Conservation (phyloP, 257 asterid species). For the Gentiana macrophylla region DNA sequence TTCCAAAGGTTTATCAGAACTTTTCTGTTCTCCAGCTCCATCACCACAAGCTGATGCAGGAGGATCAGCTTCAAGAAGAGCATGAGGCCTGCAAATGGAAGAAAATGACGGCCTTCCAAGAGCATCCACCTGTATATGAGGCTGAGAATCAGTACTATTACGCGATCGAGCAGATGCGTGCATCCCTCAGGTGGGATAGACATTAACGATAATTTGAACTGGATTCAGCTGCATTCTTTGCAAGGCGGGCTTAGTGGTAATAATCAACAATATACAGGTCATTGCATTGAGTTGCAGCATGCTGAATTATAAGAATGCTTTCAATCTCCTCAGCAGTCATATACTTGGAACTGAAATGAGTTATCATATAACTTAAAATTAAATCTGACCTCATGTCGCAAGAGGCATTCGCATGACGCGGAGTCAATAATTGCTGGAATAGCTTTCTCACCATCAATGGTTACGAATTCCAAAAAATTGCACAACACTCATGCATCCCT, state of each 20-base stretch:
- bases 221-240: slow-evolving; percentile 59
- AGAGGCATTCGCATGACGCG: too few relatives aligned
- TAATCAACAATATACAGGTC: slow-evolving; percentile 75
- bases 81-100: slow-evolving; percentile 66
- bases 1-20: slow-evolving; percentile 60
- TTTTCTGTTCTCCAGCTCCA: slow-evolving; percentile 39
- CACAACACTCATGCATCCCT: too few relatives aligned
- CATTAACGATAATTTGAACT: slow-evolving; percentile 49
- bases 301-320: slow-evolving; percentile 77
- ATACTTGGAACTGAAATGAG: slow-evolving; percentile 72
- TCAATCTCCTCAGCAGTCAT: slow-evolving; percentile 87
- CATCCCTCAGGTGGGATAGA: slow-evolving; percentile 55
- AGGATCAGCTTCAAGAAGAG: slow-evolving; percentile 72
- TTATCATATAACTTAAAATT: too few relatives aligned
- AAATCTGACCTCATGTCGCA: too few relatives aligned
- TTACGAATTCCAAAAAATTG: too few relatives aligned
- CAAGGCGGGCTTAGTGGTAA: slow-evolving; percentile 82
- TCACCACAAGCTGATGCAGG: slow-evolving; percentile 75
- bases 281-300: slow-evolving; percentile 69
- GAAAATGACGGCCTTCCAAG: slow-evolving; percentile 78
- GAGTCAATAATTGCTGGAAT: too few relatives aligned
- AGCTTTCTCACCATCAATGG: too few relatives aligned
- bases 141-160: slow-evolving; percentile 54
- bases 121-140: slow-evolving; percentile 78
- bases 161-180: slow-evolving; percentile 67